Evolutionary conservation across 345 rosid genomes (phyloP).

Genomic region (Populus simonii): DNA sequence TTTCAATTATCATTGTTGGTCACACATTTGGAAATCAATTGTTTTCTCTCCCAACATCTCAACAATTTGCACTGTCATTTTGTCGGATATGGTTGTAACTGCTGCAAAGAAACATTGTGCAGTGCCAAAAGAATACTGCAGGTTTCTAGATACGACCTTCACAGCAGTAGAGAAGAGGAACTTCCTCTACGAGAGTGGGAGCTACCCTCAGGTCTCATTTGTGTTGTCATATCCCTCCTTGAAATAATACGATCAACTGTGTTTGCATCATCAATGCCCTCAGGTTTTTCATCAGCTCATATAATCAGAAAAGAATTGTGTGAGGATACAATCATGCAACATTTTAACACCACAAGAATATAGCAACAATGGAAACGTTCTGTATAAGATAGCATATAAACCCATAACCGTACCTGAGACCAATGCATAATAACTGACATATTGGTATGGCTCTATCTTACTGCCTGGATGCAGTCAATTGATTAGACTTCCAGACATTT

Average conservation of each 20-base stretch:
- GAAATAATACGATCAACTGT: constrained; percentile 45
- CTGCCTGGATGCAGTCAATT: background rate
- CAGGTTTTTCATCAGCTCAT: constrained; percentile 58
- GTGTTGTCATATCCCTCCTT: constrained; percentile 87
- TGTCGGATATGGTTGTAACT: background rate
- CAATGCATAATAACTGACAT: background rate
- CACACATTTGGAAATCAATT: background rate
- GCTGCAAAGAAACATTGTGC: background rate
- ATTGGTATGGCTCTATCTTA: background rate
- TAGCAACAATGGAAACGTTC: background rate
- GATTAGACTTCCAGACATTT: background rate
- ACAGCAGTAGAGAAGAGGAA: constrained; percentile 25
- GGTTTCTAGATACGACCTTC: too few relatives aligned
- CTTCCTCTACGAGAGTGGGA: constrained; percentile 36
- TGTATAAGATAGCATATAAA: background rate
- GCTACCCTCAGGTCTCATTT: constrained; percentile 71
- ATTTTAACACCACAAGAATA: background rate
- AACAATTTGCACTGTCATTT: background rate
- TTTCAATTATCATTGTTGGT: background rate
- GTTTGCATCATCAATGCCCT: constrained; percentile 32
- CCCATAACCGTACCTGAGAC: background rate
- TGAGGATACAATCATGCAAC: background rate
- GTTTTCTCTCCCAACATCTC: background rate
- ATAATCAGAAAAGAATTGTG: background rate
- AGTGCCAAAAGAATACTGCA: too few relatives aligned